Conservation (phyloP, 371 early-diverging fungal species). For the Mortierella polycephala region DNA sequence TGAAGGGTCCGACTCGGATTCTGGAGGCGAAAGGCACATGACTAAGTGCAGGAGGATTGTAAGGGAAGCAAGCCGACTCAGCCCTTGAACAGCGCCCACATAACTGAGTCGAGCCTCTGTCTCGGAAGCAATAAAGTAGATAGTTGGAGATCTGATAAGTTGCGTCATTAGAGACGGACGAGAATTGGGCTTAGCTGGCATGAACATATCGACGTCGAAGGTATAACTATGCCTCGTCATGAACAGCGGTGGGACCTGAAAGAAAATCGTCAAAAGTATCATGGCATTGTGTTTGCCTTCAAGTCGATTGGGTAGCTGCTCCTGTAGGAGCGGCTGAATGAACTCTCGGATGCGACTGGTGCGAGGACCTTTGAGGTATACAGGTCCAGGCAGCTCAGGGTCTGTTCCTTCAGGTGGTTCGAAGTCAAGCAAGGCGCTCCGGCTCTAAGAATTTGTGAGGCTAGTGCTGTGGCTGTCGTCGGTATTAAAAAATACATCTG, state of each 20-base stretch:
- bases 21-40: constrained; percentile 7
- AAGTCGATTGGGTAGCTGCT: too few species aligned
- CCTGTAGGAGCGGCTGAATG: too few species aligned
- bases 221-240: too few species aligned
- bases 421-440: constrained; percentile 7
- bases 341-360: too few species aligned
- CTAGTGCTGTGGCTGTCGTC: background rate
- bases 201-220: constrained; percentile 5
- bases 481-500: background rate
- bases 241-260: too few species aligned
- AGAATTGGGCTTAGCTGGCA: background rate
- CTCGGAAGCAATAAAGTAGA: constrained; percentile 30
- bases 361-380: too few species aligned
- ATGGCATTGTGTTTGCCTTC: too few species aligned
- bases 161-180: constrained; percentile 1
- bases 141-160: constrained; percentile 12
- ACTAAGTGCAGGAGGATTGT: constrained; percentile 21
- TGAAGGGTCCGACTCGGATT: background rate
- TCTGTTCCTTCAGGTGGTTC: too few species aligned
- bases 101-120: constrained; percentile 12
- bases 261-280: too few species aligned
- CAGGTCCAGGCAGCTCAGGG: too few species aligned
- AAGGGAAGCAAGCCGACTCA: constrained; percentile 24
- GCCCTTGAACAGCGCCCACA: constrained; percentile 17
- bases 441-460: constrained; percentile 11